These are phyloP conservation scores for Potentilla sterilis DNA, from an alignment of 306 rosid genomes.

Conservation along the genomic window DNA sequence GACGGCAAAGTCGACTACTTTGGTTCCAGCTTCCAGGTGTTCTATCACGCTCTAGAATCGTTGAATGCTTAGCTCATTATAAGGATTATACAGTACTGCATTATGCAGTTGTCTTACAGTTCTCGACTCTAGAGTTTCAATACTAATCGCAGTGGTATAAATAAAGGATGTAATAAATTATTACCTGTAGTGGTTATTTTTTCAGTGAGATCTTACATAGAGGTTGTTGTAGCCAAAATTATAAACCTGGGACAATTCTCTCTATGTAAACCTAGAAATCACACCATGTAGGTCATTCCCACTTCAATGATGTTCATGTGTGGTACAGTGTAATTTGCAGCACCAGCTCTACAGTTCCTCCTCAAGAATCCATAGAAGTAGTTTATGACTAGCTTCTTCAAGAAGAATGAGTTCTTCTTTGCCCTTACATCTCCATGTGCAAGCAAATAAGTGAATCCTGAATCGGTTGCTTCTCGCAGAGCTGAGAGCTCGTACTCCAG, in stretches of 20 bases:
- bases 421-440: slow-evolving; percentile 93
- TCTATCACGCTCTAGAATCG: not conserved
- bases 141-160: too few relatives aligned
- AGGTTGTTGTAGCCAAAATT: not conserved
- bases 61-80: not conserved
- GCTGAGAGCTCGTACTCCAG: slow-evolving; percentile 89
- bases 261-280: slow-evolving; percentile 18
- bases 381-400: slow-evolving; percentile 79
- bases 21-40: not conserved
- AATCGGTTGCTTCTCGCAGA: slow-evolving; percentile 80
- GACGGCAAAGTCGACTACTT: not conserved
- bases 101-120: not conserved
- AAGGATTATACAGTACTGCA: too few relatives aligned
- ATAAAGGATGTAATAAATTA: not conserved
- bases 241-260: not conserved
- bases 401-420: slow-evolving; percentile 78
- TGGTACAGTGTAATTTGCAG: slow-evolving; percentile 83
- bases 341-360: slow-evolving; percentile 79
- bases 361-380: slow-evolving; percentile 89
- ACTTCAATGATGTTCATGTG: slow-evolving; percentile 89
- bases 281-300: slow-evolving; percentile 92
- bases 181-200: not conserved
- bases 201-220: not conserved
- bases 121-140: too few relatives aligned
- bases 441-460: slow-evolving; percentile 88